Evolutionary conservation across 2,329 filamentous ascomycete genomes (phyloP), one percentile per base, ranked within the genome.

Genomic region (Coleophoma crateriformis): DNA sequence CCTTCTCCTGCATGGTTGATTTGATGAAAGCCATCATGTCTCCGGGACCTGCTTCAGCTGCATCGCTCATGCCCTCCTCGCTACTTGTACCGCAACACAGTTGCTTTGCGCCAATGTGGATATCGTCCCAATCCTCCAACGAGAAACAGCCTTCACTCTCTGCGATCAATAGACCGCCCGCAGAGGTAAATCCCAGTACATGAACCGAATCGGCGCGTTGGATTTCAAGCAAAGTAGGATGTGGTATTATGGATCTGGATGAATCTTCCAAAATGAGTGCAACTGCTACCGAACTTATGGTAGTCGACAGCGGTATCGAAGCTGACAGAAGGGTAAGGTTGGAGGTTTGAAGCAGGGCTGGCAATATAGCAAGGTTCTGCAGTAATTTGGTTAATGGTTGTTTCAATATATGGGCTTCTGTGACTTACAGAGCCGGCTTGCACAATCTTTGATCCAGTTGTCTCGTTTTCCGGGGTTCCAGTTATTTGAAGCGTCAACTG

Each of bases 131-230:
- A 55, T 86, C 84, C 13, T 82, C 76, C 56, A 87, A 74, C 43
- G 81, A 80, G 64, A 96, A 97, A 3, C 71, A 70, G 1, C 92
- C 92, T 60, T 92, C 83, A 61, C 90, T 95, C 69, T 96, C 88
- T 33, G 81, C 84, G 39, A 96, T 69, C 19, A 96, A 69, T 46
- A 95, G 71, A 51, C 88, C 82, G 8, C 85, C 80, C 46, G 82
- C 74, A 1, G 84, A 83, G n/a, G 85, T 85, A 65, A 94, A 95
- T 6, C 84, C 86, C 50, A 96, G 76, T n/a, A 87, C 88, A 64
- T 96, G 92, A 19, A 88, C 70, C 5, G 90, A 95, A 49, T 72
- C 75, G 11, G 87, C 84, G 42, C 71, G 69, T 55, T 81, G 74
- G 42, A 84, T 74, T 52, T 87, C 76, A 19, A 78, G 72, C 6